Conservation (phyloP, 495 filamentous ascomycete species). For the Pyronema domesticum region DNA sequence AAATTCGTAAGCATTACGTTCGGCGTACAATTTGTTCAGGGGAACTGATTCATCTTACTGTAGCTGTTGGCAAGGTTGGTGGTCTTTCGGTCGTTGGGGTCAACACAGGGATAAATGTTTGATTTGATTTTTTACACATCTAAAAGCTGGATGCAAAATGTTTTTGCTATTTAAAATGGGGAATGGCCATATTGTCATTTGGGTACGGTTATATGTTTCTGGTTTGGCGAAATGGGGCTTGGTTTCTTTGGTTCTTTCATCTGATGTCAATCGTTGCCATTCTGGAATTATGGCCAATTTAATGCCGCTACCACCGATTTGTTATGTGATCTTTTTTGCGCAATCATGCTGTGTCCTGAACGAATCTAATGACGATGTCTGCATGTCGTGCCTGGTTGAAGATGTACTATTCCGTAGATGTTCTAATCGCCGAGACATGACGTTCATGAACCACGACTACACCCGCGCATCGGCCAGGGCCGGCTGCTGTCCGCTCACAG, state of each 20-base stretch:
- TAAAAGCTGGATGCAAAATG: background rate
- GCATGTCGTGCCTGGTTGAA: too few species aligned
- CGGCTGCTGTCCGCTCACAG: too few species aligned
- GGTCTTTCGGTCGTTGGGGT: background rate
- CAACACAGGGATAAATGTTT: background rate
- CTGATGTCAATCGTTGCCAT: background rate
- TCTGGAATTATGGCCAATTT: too few species aligned
- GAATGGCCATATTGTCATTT: background rate
- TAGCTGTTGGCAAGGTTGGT: background rate
- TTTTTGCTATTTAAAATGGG: background rate
- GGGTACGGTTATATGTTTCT: background rate
- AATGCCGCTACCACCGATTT: too few species aligned
- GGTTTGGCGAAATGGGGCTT: background rate
- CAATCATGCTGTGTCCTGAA: too few species aligned
- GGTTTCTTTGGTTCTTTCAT: background rate
- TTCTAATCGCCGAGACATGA: too few species aligned
- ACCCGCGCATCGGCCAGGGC: too few species aligned
- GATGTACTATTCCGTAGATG: too few species aligned
- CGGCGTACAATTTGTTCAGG: background rate
- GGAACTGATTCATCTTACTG: background rate
- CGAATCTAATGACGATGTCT: too few species aligned
- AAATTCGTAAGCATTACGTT: conserved; percentile 1
- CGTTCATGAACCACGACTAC: too few species aligned
- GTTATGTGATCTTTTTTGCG: too few species aligned
- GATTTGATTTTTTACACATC: background rate